A percentile compares a stretch with the other conserved stretches of the same genome.
These are phyloP conservation scores for Colletotrichum karsti DNA, from an alignment of 2,329 filamentous ascomycete species.

Conservation along the genomic window DNA sequence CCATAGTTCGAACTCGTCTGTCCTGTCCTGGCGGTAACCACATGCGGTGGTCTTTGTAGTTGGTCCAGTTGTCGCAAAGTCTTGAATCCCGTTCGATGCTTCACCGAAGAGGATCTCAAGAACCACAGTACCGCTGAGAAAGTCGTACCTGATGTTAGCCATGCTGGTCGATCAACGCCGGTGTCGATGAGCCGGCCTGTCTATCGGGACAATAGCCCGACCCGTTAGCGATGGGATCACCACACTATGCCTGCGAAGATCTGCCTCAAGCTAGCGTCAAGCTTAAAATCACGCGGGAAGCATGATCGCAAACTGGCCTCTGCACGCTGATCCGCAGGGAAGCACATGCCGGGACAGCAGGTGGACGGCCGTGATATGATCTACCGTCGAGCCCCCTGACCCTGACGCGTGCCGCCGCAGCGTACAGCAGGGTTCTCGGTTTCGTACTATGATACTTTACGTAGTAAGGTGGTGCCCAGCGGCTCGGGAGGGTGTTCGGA, in stretches of 20 bases:
- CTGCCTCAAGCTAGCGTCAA: neutral
- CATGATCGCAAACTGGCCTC: neutral
- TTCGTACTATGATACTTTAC: neutral
- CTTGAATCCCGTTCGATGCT: no score
- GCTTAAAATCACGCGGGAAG: conserved; percentile 7
- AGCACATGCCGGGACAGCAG: neutral
- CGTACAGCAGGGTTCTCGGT: neutral
- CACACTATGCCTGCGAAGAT: neutral
- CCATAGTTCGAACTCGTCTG: no score
- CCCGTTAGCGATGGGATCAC: neutral
- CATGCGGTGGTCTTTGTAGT: no score
- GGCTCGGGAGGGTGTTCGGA: neutral
- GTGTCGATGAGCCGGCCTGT: neutral
- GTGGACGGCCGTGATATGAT: conserved; percentile 11
- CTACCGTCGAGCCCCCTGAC: neutral
- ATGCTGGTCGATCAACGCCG: neutral
- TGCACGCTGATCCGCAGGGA: neutral
- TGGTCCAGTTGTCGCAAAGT: no score
- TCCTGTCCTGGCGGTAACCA: no score
- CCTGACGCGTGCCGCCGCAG: neutral
- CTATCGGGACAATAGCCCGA: neutral
- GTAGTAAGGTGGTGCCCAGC: neutral
- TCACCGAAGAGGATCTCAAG: no score
- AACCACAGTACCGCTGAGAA: no score
- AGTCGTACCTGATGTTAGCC: no score